These are phyloP conservation scores for Kokia cookei DNA, from an alignment of 441 rosid genomes.

Conservation along the genomic window DNA sequence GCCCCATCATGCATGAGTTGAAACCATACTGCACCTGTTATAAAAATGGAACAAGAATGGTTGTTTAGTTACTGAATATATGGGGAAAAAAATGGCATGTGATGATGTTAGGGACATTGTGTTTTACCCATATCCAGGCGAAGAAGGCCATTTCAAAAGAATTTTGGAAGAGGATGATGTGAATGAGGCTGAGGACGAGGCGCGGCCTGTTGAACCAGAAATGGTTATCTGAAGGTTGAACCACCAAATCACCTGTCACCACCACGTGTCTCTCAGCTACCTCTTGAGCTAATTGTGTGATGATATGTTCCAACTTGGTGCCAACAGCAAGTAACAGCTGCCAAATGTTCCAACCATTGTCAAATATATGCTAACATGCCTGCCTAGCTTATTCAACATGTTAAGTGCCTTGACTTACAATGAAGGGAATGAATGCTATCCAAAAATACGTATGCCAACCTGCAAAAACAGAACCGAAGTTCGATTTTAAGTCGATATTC, in stretches of 20 bases:
- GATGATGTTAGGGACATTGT: background rate
- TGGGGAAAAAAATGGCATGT: background rate
- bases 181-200: conserved; percentile 61
- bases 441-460: conserved; percentile 89
- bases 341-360: background rate
- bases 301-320: conserved; percentile 75
- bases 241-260: conserved; percentile 50
- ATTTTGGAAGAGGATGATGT: conserved; percentile 80
- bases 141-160: conserved; percentile 76
- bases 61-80: background rate
- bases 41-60: background rate
- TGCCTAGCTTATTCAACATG: background rate
- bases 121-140: conserved; percentile 69
- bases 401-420: conserved; percentile 34
- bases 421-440: conserved; percentile 70
- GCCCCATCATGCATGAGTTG: conserved; percentile 76
- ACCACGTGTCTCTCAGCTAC: conserved; percentile 59
- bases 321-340: conserved; percentile 88
- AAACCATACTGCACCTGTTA: conserved; percentile 68
- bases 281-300: conserved; percentile 63
- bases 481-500: background rate
- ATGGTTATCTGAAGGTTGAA: conserved; percentile 74
- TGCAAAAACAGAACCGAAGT: conserved; percentile 21
- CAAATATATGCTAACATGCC: background rate
- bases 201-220: conserved; percentile 73